Percentiles rank a stretch among this genome's conserved stretches.
Evolutionary conservation across 768 basidiomycete genomes (phyloP).

Genomic region (Termitomyces sp.): DNA sequence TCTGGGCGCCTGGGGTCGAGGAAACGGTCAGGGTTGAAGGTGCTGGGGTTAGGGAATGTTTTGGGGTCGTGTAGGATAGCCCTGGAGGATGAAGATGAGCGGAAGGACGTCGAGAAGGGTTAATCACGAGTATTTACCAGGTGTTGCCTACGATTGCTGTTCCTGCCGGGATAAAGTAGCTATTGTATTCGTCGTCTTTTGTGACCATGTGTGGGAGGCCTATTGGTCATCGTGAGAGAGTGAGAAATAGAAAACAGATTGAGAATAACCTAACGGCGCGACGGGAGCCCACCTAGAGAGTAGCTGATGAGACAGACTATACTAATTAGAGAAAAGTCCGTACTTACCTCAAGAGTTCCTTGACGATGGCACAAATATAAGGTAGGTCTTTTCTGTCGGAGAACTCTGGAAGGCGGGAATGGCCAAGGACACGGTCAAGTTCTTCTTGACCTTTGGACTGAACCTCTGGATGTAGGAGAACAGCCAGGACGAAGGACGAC

Average conservation of each 20-base stretch:
- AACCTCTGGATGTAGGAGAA: slow-evolving; percentile 34
- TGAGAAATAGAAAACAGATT: background rate
- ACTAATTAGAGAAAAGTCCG: background rate
- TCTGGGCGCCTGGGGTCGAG: slow-evolving; percentile 21
- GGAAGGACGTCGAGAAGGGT: background rate
- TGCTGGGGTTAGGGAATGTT: slow-evolving; percentile 42
- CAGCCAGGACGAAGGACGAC: slow-evolving; percentile 34
- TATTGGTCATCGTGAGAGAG: slow-evolving; percentile 8
- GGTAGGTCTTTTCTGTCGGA: slow-evolving; percentile 32
- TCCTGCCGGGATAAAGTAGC: slow-evolving; percentile 44
- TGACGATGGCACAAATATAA: slow-evolving; percentile 41
- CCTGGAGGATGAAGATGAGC: slow-evolving; percentile 28
- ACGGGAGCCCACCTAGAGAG: slow-evolving; percentile 30
- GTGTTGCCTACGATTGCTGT: slow-evolving; percentile 42
- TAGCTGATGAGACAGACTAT: background rate
- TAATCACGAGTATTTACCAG: slow-evolving; percentile 27
- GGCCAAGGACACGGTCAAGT: slow-evolving; percentile 29
- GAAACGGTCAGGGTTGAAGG: slow-evolving; percentile 52
- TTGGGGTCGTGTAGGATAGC: slow-evolving; percentile 49
- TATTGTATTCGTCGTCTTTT: slow-evolving; percentile 41
- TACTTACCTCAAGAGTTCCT: slow-evolving; percentile 34
- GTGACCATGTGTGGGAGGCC: slow-evolving; percentile 39
- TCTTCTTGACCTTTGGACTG: slow-evolving; percentile 30
- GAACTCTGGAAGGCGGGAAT: slow-evolving; percentile 28
- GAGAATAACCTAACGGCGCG: slow-evolving; percentile 27